Evolutionary conservation across 345 rosid genomes (phyloP).

Genomic region (Aegle marmelos): DNA sequence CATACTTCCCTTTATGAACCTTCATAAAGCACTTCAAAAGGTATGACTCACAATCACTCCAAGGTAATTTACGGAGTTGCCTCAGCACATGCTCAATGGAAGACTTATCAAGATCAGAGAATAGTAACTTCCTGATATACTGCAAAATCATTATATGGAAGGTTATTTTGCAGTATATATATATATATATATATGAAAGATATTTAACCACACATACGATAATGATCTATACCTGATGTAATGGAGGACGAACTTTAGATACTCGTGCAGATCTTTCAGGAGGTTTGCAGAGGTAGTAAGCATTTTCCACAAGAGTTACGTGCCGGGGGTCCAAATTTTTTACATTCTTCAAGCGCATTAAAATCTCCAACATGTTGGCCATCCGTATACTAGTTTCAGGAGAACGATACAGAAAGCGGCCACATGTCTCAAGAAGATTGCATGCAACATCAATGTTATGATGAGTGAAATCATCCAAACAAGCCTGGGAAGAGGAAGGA

Average conservation of each 20-base stretch:
- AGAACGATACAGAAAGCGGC: slow-evolving; percentile 95
- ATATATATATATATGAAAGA: background rate
- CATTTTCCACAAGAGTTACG: slow-evolving; percentile 97
- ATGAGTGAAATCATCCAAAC: slow-evolving; percentile 98
- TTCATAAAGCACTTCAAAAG: slow-evolving; percentile 97
- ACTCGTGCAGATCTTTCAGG: slow-evolving; percentile 97
- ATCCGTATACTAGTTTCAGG: slow-evolving; percentile 91
- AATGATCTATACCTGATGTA: slow-evolving; percentile 65
- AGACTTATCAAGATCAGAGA: slow-evolving; percentile 95
- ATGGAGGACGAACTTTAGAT: slow-evolving; percentile 86
- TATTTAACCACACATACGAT: background rate
- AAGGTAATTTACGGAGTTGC: slow-evolving; percentile 96
- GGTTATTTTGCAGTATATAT: slow-evolving; percentile 4
- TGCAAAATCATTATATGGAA: slow-evolving; percentile 33
- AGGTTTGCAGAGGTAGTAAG: slow-evolving; percentile 96
- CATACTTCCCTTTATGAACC: slow-evolving; percentile 92
- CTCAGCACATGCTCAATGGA: slow-evolving; percentile 87
- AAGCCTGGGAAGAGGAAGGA: slow-evolving; percentile 53
- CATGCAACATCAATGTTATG: slow-evolving; percentile 99
- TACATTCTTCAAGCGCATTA: slow-evolving; percentile 99
- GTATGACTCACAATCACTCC: slow-evolving; percentile 91
- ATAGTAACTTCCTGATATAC: slow-evolving; percentile 87
- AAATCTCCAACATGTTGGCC: slow-evolving; percentile 97
- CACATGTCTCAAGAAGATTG: slow-evolving; percentile 98
- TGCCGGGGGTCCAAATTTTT: slow-evolving; percentile 98